phyloP scores from a whole-genome alignment of 2,329 filamentous ascomycete species.

The Cladosporium sp. region DNA sequence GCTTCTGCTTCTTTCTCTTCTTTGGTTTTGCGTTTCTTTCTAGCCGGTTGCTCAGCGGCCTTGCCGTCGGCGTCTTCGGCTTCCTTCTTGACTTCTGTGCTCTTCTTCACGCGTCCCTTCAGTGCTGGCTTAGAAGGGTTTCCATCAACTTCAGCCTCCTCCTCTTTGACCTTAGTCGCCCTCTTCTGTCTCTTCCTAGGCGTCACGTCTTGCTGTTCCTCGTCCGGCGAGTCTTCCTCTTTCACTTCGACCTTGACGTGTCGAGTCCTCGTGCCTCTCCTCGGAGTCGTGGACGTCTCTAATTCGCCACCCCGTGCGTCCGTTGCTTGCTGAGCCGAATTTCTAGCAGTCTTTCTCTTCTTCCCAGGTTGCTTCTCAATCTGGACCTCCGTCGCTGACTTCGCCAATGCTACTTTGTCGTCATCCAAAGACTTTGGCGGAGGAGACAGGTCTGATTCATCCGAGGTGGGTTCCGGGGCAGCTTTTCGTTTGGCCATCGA shows the following conservation, averaged over 20 bases:
- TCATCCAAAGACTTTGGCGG: slow-evolving; percentile 18
- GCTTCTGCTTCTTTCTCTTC: slow-evolving; percentile 53
- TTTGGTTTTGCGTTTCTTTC: slow-evolving; percentile 52
- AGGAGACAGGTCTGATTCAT: slow-evolving; percentile 21
- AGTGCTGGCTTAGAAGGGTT: neutral
- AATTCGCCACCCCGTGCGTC: neutral
- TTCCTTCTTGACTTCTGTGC: slow-evolving; percentile 14
- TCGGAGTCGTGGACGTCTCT: neutral
- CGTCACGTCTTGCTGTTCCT: neutral
- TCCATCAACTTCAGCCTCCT: slow-evolving; percentile 1
- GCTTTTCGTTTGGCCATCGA: slow-evolving; percentile 27
- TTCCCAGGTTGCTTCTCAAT: slow-evolving; percentile 14
- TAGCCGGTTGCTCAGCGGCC: slow-evolving; percentile 3
- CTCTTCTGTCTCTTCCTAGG: slow-evolving; percentile 16
- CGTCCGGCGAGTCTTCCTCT: neutral
- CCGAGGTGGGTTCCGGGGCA: slow-evolving; percentile 9
- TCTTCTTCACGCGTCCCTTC: slow-evolving; percentile 3
- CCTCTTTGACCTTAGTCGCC: slow-evolving; percentile 8
- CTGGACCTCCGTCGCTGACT: slow-evolving; percentile 9
- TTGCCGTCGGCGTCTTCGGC: slow-evolving; percentile 4
- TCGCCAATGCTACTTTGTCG: slow-evolving; percentile 4
- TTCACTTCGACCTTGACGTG: slow-evolving; percentile 16
- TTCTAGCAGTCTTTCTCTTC: slow-evolving; percentile 19
- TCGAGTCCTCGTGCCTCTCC: neutral
- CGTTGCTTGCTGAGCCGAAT: neutral